Evolutionary conservation across 352 stramenopile genomes (phyloP), one percentile per base, ranked within the genome.

Genomic region (Phytophthora pluvialis): DNA sequence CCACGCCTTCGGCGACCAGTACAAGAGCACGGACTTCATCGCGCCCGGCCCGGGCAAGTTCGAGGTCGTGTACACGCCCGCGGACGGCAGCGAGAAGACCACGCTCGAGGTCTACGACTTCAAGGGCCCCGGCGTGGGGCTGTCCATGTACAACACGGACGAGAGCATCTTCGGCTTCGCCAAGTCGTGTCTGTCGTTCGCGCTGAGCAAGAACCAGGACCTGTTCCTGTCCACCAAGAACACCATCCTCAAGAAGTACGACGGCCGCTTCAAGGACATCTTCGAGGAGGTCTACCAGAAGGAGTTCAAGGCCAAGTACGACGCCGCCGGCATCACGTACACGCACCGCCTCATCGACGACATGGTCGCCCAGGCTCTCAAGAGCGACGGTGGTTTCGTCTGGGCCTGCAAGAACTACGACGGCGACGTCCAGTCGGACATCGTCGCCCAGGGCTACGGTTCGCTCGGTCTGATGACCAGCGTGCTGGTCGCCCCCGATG

Each of bases 331-430:
- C 46, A 91, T 94, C 68, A 81, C 73, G 69, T 94, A 94, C 78
- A 88, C 81, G 50, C 81, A 89, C 67, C 76, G 82, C 33, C 67
- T 94, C 31, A 94, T 94, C 61, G 86, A 94, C 63, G 86, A 94
- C 67, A 94, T 94, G 86, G 86, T 94, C 35, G 85, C 85, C n/a
- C 83, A 92, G 68, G 68, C 68, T 48, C 73, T 92, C 43, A 94
- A 94, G 74, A 84, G 74, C 55, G 77, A 86, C 47, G 85, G 83
- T 33, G 85, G 85, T 46, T 91, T 94, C 61, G 81, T 94, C 6
- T 94, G 85, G 85, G 83, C 83, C 5, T 89, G 79, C 77, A 94
- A 94, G 77, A 94, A 94, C 75, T 94, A 94, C 68, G 85, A 94
- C 58, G 85, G 85, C 53, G 85, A 94, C 60, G 83, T 94, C 42